phyloP scores from a whole-genome alignment of 2,329 filamentous ascomycete species.

The Colletotrichum sansevieriae region DNA sequence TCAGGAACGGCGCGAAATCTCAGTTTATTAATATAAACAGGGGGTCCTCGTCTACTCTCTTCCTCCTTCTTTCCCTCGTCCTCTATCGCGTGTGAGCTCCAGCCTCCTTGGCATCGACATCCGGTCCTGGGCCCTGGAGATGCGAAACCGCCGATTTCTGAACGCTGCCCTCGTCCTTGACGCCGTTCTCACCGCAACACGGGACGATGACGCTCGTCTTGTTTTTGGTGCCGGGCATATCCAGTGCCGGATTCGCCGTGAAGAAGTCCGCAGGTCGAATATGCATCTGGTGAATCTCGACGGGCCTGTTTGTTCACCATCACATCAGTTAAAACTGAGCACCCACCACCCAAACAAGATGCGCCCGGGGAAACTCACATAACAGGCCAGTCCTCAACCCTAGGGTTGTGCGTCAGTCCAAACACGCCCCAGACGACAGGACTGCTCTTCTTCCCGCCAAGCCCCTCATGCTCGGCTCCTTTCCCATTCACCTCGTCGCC shows the following conservation, averaged over 20 bases:
- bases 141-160: conserved; percentile 51
- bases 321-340: neutral
- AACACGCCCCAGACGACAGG: conserved; percentile 63
- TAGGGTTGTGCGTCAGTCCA: conserved; percentile 62
- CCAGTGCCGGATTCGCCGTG: conserved; percentile 60
- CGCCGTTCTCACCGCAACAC: conserved; percentile 46
- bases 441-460: conserved; percentile 45
- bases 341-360: too few species aligned
- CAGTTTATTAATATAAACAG: too few species aligned
- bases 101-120: conserved; percentile 44
- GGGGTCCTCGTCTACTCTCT: too few species aligned
- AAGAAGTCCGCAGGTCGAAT: conserved; percentile 62
- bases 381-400: conserved; percentile 64
- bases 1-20: too few species aligned
- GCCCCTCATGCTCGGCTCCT: conserved; percentile 19
- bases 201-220: conserved; percentile 57
- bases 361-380: conserved; percentile 55
- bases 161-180: conserved; percentile 37
- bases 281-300: conserved; percentile 62
- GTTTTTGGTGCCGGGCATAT: conserved; percentile 56
- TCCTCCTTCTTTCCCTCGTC: too few species aligned
- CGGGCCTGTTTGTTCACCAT: conserved; percentile 50
- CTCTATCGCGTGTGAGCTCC: conserved; percentile 41
- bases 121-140: conserved; percentile 49
- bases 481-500: conserved; percentile 40